Evolutionary conservation across 2,329 filamentous ascomycete genomes (phyloP).

Genomic region (Ophiosphaerella herpotricha): DNA sequence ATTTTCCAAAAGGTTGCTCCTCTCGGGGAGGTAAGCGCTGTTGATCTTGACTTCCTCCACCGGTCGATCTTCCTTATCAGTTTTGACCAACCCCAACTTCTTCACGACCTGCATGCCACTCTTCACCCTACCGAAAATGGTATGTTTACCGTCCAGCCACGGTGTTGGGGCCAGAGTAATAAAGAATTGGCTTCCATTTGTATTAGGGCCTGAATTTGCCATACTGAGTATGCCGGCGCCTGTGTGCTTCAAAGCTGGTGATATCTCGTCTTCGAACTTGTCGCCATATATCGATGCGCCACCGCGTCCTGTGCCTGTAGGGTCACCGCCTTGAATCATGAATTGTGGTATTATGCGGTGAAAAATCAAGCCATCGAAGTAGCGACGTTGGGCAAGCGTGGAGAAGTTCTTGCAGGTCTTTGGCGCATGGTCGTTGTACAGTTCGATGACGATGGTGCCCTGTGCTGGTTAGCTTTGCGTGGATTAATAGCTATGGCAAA

Average conservation of each 20-base stretch:
- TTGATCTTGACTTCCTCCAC: slow-evolving; percentile 81
- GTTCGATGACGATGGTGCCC: slow-evolving; percentile 84
- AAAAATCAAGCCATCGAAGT: slow-evolving; percentile 86
- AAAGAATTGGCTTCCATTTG: slow-evolving; percentile 96
- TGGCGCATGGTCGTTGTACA: slow-evolving; percentile 87
- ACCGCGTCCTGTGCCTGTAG: slow-evolving; percentile 89
- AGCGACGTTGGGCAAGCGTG: slow-evolving; percentile 77
- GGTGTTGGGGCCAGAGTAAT: slow-evolving; percentile 92
- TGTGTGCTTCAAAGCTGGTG: slow-evolving; percentile 78
- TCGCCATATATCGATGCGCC: slow-evolving; percentile 89
- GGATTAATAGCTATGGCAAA: not conserved
- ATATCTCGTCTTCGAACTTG: slow-evolving; percentile 93
- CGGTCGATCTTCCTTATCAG: slow-evolving; percentile 78
- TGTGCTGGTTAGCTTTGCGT: slow-evolving; percentile 44
- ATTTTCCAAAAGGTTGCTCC: slow-evolving; percentile 19
- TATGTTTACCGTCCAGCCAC: slow-evolving; percentile 96
- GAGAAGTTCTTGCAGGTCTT: slow-evolving; percentile 88
- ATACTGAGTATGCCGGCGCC: slow-evolving; percentile 93
- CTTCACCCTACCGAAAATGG: slow-evolving; percentile 91
- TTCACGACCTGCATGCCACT: slow-evolving; percentile 81
- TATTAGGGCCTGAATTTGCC: slow-evolving; percentile 92
- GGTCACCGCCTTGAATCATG: slow-evolving; percentile 95
- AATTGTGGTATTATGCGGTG: slow-evolving; percentile 95
- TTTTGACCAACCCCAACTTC: slow-evolving; percentile 86
- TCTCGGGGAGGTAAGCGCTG: slow-evolving; percentile 71